Percentiles rank a stretch among this genome's conserved stretches.
Evolutionary conservation across 495 filamentous ascomycete species (phyloP).

Genomic region (Clohesyomyces aquaticus): DNA sequence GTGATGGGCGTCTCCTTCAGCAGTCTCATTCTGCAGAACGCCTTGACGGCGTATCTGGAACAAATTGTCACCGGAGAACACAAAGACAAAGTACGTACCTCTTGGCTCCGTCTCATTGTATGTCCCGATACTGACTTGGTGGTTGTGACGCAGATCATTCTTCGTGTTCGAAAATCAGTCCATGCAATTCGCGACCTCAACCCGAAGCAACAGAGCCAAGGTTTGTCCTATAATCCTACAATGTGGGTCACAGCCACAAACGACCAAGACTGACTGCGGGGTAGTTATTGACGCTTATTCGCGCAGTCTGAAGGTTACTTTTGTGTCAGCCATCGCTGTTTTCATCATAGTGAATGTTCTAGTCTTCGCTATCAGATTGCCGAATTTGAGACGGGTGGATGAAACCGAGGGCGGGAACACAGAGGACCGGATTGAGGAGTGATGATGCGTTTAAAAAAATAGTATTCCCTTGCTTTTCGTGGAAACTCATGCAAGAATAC

Average conservation of each 20-base stretch:
- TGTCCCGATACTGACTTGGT: too few species aligned
- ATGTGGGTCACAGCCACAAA: conserved; percentile 17
- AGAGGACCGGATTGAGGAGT: neutral
- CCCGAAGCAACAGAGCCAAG: conserved; percentile 56
- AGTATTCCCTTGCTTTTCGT: neutral
- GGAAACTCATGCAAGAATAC: too few species aligned
- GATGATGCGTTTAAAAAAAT: neutral
- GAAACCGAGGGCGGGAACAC: neutral
- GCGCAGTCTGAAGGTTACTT: conserved; percentile 37
- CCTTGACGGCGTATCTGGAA: conserved; percentile 62
- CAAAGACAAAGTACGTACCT: conserved; percentile 51
- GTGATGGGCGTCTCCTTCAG: conserved; percentile 73
- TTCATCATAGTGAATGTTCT: conserved; percentile 36
- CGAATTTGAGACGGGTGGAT: conserved; percentile 23
- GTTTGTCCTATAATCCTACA: conserved; percentile 39
- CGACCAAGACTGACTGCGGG: conserved; percentile 17
- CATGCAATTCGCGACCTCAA: conserved; percentile 55
- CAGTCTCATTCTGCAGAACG: conserved; percentile 77
- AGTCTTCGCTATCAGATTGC: conserved; percentile 32
- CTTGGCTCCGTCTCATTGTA: neutral
- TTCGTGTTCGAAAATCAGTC: conserved; percentile 59
- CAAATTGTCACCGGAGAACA: conserved; percentile 58
- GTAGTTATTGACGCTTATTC: conserved; percentile 41
- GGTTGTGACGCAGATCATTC: conserved; percentile 51
- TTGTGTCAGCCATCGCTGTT: conserved; percentile 39